Conservation (phyloP, 306 rosid genomes). For the Inga laurina region DNA sequence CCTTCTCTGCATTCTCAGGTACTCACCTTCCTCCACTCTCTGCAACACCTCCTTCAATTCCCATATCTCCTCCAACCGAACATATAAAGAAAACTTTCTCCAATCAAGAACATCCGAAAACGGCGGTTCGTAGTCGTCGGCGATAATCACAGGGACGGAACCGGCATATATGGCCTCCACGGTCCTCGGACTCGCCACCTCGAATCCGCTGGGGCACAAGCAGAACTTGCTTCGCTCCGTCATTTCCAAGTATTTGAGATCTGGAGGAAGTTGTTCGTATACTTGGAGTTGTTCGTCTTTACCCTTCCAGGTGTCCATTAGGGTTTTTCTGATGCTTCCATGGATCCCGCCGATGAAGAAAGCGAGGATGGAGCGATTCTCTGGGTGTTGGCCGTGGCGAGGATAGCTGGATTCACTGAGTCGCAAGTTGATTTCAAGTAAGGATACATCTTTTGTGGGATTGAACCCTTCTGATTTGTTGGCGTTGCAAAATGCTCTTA, state of each 20-base stretch:
- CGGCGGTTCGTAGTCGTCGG: background rate
- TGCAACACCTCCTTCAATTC: background rate
- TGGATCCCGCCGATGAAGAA: background rate
- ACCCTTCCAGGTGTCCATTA: constrained; percentile 49
- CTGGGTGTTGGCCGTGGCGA: background rate
- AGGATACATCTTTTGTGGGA: background rate
- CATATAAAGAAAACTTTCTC: constrained; percentile 51
- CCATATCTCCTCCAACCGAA: constrained; percentile 43
- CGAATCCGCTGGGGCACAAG: background rate
- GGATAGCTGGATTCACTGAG: background rate
- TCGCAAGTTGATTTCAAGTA: background rate
- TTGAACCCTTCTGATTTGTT: background rate
- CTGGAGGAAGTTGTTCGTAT: constrained; percentile 52
- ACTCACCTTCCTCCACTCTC: background rate
- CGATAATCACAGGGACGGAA: background rate
- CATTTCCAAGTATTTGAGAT: background rate
- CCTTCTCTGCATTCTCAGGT: constrained; percentile 44
- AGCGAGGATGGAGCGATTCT: background rate
- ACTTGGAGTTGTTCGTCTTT: constrained; percentile 62
- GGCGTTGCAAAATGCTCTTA: background rate
- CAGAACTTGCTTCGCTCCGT: background rate
- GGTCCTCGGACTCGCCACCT: background rate
- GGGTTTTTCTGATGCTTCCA: background rate
- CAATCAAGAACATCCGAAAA: constrained; percentile 41
- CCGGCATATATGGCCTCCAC: background rate